phyloP scores from a whole-genome alignment of 2,329 filamentous ascomycete genomes.

The Pezicula carpinea region DNA sequence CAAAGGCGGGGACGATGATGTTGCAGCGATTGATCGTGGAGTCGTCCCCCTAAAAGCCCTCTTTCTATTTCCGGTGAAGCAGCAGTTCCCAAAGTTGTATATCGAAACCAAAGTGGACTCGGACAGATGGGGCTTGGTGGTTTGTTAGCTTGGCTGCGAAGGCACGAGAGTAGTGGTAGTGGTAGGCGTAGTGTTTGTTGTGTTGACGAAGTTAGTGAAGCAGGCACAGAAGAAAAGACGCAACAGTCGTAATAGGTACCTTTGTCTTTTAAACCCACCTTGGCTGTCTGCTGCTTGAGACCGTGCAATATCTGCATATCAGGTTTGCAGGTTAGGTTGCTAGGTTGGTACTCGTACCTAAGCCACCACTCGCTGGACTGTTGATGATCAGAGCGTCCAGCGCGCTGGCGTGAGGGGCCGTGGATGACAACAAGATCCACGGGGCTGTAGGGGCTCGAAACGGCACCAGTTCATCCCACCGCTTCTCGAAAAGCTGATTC shows the following conservation, averaged over 20 bases:
- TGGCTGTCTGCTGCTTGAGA: too few species aligned
- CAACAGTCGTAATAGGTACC: background rate
- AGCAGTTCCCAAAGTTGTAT: slow-evolving; percentile 15
- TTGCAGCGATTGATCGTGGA: background rate
- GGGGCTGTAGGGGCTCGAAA: background rate
- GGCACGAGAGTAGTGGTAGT: background rate
- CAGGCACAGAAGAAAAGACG: background rate
- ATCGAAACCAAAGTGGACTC: slow-evolving; percentile 11
- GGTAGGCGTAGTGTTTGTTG: too few species aligned
- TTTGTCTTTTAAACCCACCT: too few species aligned
- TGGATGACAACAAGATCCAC: too few species aligned
- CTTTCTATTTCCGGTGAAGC: slow-evolving; percentile 3
- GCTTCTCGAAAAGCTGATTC: background rate
- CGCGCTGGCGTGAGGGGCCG: too few species aligned
- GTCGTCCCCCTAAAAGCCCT: background rate
- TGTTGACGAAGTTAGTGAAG: background rate
- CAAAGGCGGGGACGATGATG: background rate
- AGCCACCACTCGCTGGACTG: too few species aligned
- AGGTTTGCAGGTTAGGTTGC: too few species aligned
- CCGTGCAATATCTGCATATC: too few species aligned
- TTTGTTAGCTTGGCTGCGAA: background rate
- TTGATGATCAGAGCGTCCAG: too few species aligned
- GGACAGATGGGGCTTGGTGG: background rate
- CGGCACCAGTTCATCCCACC: background rate
- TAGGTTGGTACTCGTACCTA: too few species aligned